A percentile compares a stretch with the other conserved stretches of the same genome.
These are phyloP conservation scores for Aspergillus aculeatus DNA, from an alignment of 2,329 filamentous ascomycete species.

Conservation along the genomic window DNA sequence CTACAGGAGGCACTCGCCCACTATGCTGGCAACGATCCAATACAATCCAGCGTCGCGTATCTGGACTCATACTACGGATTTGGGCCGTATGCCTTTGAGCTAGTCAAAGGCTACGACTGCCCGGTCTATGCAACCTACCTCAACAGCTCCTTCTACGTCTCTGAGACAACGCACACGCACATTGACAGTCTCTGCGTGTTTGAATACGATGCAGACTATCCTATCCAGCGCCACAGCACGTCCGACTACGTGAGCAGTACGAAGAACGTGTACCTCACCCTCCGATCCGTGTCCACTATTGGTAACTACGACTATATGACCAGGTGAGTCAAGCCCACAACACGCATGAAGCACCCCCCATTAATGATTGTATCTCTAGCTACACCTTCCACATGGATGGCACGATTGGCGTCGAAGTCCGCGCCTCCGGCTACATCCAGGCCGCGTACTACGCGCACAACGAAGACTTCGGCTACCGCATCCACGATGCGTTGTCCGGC, in stretches of 20 bases:
- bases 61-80: constrained; percentile 17
- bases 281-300: constrained; percentile 16
- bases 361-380: neutral
- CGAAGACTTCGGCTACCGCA: constrained; percentile 17
- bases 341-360: neutral
- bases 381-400: constrained; percentile 17
- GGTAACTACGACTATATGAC: constrained; percentile 10
- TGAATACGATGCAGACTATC: constrained; percentile 14
- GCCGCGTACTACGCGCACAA: constrained; percentile 17
- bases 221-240: constrained; percentile 10
- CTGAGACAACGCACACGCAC: constrained; percentile 12
- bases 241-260: constrained; percentile 8
- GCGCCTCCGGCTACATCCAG: constrained; percentile 15
- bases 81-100: constrained; percentile 14
- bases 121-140: constrained; percentile 27
- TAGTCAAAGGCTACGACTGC: constrained; percentile 30
- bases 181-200: constrained; percentile 16
- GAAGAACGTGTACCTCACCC: constrained; percentile 16
- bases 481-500: constrained; percentile 15
- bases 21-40: constrained; percentile 14
- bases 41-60: constrained; percentile 12
- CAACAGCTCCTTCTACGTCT: constrained; percentile 28
- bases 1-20: constrained; percentile 14
- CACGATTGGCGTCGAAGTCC: constrained; percentile 14
- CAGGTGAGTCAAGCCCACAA: too few relatives aligned